Conservation (phyloP, 2,329 filamentous ascomycete genomes). For the Fusarium sp. region DNA sequence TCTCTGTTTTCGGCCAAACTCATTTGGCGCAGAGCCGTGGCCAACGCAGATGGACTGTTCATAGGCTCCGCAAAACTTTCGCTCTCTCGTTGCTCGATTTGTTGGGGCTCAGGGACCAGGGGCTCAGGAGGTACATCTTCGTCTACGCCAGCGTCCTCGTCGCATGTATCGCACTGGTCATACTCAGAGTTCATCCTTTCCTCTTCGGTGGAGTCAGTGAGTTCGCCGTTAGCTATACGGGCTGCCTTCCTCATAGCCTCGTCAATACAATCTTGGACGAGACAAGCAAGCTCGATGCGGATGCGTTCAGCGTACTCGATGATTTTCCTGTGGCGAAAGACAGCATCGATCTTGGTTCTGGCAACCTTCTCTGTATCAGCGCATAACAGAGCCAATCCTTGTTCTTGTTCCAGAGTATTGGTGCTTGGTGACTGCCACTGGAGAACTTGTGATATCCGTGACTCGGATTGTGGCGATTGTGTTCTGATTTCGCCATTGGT, state of each 20-base stretch:
- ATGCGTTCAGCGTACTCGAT: slow-evolving; percentile 97
- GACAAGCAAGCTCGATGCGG: slow-evolving; percentile 89
- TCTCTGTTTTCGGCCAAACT: slow-evolving; percentile 50
- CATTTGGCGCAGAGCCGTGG: slow-evolving; percentile 64
- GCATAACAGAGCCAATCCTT: slow-evolving; percentile 88
- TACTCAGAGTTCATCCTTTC: slow-evolving; percentile 59
- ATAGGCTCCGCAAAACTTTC: slow-evolving; percentile 44
- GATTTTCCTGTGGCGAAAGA: slow-evolving; percentile 90
- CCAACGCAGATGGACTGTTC: slow-evolving; percentile 65
- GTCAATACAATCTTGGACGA: slow-evolving; percentile 96
- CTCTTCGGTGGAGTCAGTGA: slow-evolving; percentile 81
- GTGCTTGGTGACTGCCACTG: slow-evolving; percentile 97
- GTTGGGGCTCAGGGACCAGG: slow-evolving; percentile 31
- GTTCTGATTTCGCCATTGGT: slow-evolving; percentile 84
- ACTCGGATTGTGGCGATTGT: slow-evolving; percentile 95
- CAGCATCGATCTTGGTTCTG: slow-evolving; percentile 90
- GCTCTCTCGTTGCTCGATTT: slow-evolving; percentile 25
- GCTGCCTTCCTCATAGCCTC: slow-evolving; percentile 91
- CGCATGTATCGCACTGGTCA: slow-evolving; percentile 43
- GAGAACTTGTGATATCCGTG: slow-evolving; percentile 90
- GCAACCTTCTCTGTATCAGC: slow-evolving; percentile 89
- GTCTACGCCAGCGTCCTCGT: slow-evolving; percentile 55
- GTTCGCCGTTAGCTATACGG: slow-evolving; percentile 84
- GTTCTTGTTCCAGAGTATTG: slow-evolving; percentile 92
- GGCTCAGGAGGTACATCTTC: slow-evolving; percentile 31